Percentiles rank a stretch among this genome's conserved stretches.
These are phyloP conservation scores for Beauveria sp. DNA, from an alignment of 2,329 filamentous ascomycete genomes.

Conservation along the genomic window DNA sequence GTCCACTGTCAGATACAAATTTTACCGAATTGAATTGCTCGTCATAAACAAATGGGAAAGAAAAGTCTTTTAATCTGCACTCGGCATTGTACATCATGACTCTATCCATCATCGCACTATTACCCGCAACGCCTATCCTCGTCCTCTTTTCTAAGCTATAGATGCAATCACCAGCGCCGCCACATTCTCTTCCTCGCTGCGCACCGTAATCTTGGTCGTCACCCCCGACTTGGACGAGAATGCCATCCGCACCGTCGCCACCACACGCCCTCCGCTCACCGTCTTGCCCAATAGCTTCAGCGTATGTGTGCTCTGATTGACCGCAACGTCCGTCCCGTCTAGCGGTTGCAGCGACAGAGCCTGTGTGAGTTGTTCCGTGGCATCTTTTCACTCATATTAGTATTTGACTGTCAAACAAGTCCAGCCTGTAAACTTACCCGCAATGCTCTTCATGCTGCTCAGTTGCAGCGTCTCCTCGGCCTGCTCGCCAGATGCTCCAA, in stretches of 20 bases:
- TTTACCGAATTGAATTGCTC: too few species aligned
- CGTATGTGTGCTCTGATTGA: conserved; percentile 84
- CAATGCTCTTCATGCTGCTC: conserved; percentile 82
- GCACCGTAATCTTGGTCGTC: conserved; percentile 88
- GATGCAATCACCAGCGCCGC: conserved; percentile 77
- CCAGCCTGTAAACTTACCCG: conserved; percentile 53
- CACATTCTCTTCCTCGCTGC: conserved; percentile 88
- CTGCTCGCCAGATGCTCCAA: conserved; percentile 81
- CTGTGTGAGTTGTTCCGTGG: conserved; percentile 83
- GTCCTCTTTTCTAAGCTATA: conserved; percentile 53
- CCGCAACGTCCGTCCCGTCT: conserved; percentile 85
- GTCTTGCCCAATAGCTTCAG: conserved; percentile 96
- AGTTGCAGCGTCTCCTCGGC: conserved; percentile 87
- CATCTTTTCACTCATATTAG: conserved; percentile 51
- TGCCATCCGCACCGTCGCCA: conserved; percentile 84
- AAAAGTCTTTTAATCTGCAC: neutral
- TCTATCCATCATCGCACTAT: conserved; percentile 25
- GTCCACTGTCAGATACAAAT: too few species aligned
- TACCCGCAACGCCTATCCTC: conserved; percentile 28
- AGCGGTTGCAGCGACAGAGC: conserved; percentile 85
- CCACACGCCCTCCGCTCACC: conserved; percentile 80
- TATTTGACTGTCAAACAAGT: neutral
- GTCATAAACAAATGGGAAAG: neutral
- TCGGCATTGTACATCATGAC: conserved; percentile 11
- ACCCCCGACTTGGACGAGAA: conserved; percentile 88